phyloP scores from a whole-genome alignment of 2,329 filamentous ascomycete genomes.

The Aspergillus ibericus region DNA sequence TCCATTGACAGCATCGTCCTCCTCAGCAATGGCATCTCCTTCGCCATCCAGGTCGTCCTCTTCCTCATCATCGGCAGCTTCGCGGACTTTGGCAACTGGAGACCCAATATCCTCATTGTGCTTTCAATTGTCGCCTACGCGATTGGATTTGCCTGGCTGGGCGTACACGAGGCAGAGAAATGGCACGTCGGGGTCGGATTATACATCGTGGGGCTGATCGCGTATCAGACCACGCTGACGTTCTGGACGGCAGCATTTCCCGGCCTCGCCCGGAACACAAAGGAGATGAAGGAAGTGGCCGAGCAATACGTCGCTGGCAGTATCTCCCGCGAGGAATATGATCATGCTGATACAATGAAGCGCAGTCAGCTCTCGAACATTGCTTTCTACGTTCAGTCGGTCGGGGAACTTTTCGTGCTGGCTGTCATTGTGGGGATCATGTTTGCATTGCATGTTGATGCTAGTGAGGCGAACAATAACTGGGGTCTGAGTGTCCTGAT shows the following conservation, averaged over 20 bases:
- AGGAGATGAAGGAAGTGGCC: conserved; percentile 51
- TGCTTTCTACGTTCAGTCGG: conserved; percentile 63
- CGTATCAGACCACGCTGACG: conserved; percentile 66
- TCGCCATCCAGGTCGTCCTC: conserved; percentile 63
- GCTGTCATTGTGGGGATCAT: conserved; percentile 66
- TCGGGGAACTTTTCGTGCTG: conserved; percentile 62
- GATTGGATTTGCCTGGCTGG: conserved; percentile 67
- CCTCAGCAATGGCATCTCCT: conserved; percentile 66
- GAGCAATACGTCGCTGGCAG: conserved; percentile 51
- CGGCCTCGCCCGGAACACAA: conserved; percentile 56
- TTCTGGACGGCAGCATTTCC: conserved; percentile 69
- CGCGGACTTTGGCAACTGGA: conserved; percentile 65
- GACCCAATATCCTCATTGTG: conserved; percentile 62
- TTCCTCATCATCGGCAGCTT: conserved; percentile 50
- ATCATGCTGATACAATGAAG: conserved; percentile 62
- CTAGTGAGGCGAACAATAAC: conserved; percentile 61
- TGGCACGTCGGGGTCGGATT: conserved; percentile 63
- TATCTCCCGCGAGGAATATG: conserved; percentile 61
- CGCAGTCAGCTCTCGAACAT: conserved; percentile 64
- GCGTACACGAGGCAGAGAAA: conserved; percentile 59
- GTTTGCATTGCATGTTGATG: conserved; percentile 62
- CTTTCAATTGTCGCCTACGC: conserved; percentile 62
- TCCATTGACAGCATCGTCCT: conserved; percentile 67
- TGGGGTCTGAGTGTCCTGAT: conserved; percentile 66
- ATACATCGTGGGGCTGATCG: conserved; percentile 66